phyloP scores from a whole-genome alignment of 805 yeast species.

The Saturnispora saitoi region DNA sequence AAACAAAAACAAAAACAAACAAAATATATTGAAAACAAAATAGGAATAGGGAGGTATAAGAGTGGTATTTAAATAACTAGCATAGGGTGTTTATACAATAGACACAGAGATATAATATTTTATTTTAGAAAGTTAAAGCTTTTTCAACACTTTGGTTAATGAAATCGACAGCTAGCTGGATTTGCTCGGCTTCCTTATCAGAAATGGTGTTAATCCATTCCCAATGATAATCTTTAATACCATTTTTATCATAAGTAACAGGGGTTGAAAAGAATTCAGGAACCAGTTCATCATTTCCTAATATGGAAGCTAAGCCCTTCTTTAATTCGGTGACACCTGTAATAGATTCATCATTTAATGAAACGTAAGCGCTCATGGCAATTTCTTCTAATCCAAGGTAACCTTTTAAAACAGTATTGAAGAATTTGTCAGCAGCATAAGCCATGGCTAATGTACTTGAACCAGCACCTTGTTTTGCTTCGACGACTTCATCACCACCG shows the following conservation, averaged over 20 bases:
- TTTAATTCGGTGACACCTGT: slow-evolving; percentile 45
- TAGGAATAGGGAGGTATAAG: neutral
- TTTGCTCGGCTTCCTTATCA: slow-evolving; percentile 46
- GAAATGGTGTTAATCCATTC: slow-evolving; percentile 41
- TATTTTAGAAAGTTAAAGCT: slow-evolving; percentile 39
- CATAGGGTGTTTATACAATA: neutral
- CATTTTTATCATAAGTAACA: slow-evolving; percentile 43
- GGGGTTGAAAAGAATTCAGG: slow-evolving; percentile 47
- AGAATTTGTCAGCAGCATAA: slow-evolving; percentile 77
- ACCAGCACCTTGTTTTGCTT: slow-evolving; percentile 91
- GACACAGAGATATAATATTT: too few species aligned
- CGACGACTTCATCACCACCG: slow-evolving; percentile 93
- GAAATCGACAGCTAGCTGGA: slow-evolving; percentile 45
- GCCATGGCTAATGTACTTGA: slow-evolving; percentile 93
- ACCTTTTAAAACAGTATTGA: slow-evolving; percentile 36
- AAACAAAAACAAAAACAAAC: too few species aligned
- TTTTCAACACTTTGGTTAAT: slow-evolving; percentile 48
- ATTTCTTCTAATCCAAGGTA: slow-evolving; percentile 40
- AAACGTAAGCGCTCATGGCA: slow-evolving; percentile 54
- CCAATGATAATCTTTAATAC: slow-evolving; percentile 49
- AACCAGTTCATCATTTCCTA: slow-evolving; percentile 18
- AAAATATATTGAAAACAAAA: neutral
- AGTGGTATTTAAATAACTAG: neutral
- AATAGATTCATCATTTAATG: slow-evolving; percentile 36
- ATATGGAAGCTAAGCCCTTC: slow-evolving; percentile 3